Conservation (phyloP, 768 basidiomycete genomes). For the Mycena albidolilacea region DNA sequence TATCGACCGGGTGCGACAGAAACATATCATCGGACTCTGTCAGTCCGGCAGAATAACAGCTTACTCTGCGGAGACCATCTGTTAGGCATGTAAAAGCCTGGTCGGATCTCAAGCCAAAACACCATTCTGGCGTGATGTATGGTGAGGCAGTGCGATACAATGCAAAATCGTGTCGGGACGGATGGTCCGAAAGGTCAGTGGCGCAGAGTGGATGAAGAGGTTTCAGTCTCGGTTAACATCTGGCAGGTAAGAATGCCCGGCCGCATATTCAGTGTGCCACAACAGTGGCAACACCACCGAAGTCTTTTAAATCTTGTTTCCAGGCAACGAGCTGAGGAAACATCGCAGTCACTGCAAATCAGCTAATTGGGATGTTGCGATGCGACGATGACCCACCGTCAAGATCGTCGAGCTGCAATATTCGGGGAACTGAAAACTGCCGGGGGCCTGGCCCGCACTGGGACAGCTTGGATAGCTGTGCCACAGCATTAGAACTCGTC, state of each 20-base stretch:
- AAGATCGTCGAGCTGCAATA: neutral
- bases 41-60: neutral
- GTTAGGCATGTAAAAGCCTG: neutral
- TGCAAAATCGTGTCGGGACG: too few relatives aligned
- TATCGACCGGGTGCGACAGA: conserved; percentile 18
- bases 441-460: neutral
- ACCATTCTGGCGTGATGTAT: neutral
- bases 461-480: too few relatives aligned
- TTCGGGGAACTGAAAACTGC: neutral
- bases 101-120: conserved; percentile 14
- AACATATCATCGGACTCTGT: neutral
- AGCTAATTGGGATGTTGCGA: conserved; percentile 11
- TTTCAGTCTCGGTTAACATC: too few relatives aligned
- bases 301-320: conserved; percentile 4
- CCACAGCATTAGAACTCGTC: too few relatives aligned
- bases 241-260: neutral
- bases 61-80: conserved; percentile 9
- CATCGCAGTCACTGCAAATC: conserved; percentile 18
- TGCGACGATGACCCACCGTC: conserved; percentile 1
- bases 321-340: conserved; percentile 32
- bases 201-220: too few relatives aligned
- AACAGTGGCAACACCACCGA: neutral
- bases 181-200: too few relatives aligned
- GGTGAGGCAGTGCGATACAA: neutral
- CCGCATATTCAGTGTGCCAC: neutral